phyloP scores from a whole-genome alignment of 495 filamentous ascomycete genomes.

The Aspergillus carlsbadensis region DNA sequence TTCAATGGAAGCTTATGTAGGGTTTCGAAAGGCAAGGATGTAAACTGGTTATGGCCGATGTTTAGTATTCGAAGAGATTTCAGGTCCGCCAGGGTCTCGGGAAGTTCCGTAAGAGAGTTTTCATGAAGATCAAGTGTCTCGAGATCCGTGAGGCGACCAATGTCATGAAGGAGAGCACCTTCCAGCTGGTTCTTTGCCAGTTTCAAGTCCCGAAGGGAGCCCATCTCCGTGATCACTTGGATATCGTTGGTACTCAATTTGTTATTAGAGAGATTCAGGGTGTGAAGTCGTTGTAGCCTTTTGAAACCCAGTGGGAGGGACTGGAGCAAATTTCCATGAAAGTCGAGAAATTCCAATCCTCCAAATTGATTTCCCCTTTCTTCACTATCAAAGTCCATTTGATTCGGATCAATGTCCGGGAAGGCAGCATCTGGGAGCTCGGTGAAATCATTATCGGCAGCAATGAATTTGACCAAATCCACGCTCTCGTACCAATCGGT shows the following conservation, averaged over 20 bases:
- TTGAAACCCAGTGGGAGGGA: constrained; percentile 73
- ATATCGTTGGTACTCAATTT: constrained; percentile 67
- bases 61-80: constrained; percentile 70
- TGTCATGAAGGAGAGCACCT: constrained; percentile 57
- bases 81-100: constrained; percentile 62
- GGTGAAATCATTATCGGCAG: constrained; percentile 88
- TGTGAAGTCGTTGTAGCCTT: constrained; percentile 68
- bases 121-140: constrained; percentile 78
- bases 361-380: constrained; percentile 74
- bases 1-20: constrained; percentile 66
- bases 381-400: constrained; percentile 59
- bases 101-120: constrained; percentile 78
- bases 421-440: constrained; percentile 70
- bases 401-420: constrained; percentile 64
- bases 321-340: constrained; percentile 78
- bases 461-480: constrained; percentile 83
- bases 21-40: constrained; percentile 63
- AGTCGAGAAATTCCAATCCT: constrained; percentile 76
- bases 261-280: constrained; percentile 85
- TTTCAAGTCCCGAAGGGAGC: constrained; percentile 72
- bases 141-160: constrained; percentile 61
- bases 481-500: constrained; percentile 88
- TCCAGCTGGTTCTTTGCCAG: constrained; percentile 75
- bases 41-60: constrained; percentile 72
- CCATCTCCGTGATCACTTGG: constrained; percentile 69